These are phyloP conservation scores for Coffea humblotiana DNA, from an alignment of 305 asterid genomes.

Conservation along the genomic window DNA sequence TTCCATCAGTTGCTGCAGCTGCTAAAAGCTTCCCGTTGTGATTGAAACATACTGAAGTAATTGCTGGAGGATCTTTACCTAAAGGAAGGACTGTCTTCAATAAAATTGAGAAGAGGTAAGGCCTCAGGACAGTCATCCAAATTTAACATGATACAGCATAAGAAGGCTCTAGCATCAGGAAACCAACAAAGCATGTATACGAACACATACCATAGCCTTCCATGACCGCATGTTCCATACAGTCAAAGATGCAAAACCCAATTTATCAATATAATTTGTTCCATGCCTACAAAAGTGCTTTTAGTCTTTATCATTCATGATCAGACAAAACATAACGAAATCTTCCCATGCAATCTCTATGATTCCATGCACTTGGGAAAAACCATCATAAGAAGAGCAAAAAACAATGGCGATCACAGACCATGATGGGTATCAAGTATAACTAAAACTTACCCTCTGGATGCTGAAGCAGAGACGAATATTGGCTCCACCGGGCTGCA, in stretches of 20 bases:
- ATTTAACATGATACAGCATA: slow-evolving; percentile 23
- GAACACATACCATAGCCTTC: slow-evolving; percentile 84
- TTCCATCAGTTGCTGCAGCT: slow-evolving; percentile 94
- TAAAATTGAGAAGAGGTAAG: slow-evolving; percentile 49
- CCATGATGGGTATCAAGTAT: slow-evolving; percentile 1
- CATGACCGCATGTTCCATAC: slow-evolving; percentile 99
- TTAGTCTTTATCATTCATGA: neutral
- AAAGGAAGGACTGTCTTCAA: slow-evolving; percentile 99
- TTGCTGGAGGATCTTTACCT: slow-evolving; percentile 98
- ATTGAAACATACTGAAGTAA: slow-evolving; percentile 82
- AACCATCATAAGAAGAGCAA: slow-evolving; percentile 11
- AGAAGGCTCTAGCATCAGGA: slow-evolving; percentile 22
- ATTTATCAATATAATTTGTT: slow-evolving; percentile 43
- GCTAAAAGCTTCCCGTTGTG: slow-evolving; percentile 98
- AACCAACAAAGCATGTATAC: slow-evolving; percentile 26
- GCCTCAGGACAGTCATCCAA: slow-evolving; percentile 31
- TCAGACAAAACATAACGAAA: neutral
- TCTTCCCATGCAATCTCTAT: neutral
- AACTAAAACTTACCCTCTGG: slow-evolving; percentile 58
- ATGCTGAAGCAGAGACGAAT: slow-evolving; percentile 96
- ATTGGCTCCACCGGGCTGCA: slow-evolving; percentile 99
- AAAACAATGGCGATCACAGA: neutral
- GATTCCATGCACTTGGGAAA: neutral
- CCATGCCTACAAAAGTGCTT: slow-evolving; percentile 57
- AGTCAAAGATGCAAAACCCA: slow-evolving; percentile 91